phyloP scores from a whole-genome alignment of 1,284 basidiomycete species.

The Rhodotorula glutinis region DNA sequence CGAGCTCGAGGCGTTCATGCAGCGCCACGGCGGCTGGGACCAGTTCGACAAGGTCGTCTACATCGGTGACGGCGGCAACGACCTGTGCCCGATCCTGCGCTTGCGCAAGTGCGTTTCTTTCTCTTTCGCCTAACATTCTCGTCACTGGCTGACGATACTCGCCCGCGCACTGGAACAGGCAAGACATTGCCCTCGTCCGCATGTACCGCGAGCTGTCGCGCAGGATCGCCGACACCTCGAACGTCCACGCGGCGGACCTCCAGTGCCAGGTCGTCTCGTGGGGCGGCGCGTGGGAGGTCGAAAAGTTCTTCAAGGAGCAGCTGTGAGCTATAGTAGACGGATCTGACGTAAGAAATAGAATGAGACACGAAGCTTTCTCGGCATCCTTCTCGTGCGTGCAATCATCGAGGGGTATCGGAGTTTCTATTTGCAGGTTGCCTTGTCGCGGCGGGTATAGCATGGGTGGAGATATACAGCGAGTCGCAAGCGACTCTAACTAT shows the following conservation, averaged over 20 bases:
- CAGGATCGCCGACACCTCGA: slow-evolving; percentile 67
- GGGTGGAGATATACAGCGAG: neutral
- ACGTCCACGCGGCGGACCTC: slow-evolving; percentile 57
- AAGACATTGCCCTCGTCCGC: slow-evolving; percentile 74
- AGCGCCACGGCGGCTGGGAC: slow-evolving; percentile 59
- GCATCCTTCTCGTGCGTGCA: no score
- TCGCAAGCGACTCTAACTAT: no score
- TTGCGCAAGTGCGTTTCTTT: slow-evolving; percentile 61
- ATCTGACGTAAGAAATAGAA: neutral
- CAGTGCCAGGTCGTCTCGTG: slow-evolving; percentile 73
- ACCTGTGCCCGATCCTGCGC: slow-evolving; percentile 86
- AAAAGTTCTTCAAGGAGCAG: slow-evolving; percentile 63
- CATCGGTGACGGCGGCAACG: slow-evolving; percentile 91
- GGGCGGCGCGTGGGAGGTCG: slow-evolving; percentile 91
- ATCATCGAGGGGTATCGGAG: no score
- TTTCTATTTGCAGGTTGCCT: no score
- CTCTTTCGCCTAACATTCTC: no score
- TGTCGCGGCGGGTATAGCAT: no score
- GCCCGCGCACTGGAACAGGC: slow-evolving; percentile 52
- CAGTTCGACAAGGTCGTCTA: slow-evolving; percentile 78
- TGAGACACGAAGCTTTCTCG: no score
- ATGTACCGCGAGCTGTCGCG: slow-evolving; percentile 69
- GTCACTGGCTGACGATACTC: neutral
- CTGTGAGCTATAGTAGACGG: neutral
- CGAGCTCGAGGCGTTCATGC: slow-evolving; percentile 78